phyloP scores from a whole-genome alignment of 2,329 filamentous ascomycete species.

The Claviceps fusiformis region DNA sequence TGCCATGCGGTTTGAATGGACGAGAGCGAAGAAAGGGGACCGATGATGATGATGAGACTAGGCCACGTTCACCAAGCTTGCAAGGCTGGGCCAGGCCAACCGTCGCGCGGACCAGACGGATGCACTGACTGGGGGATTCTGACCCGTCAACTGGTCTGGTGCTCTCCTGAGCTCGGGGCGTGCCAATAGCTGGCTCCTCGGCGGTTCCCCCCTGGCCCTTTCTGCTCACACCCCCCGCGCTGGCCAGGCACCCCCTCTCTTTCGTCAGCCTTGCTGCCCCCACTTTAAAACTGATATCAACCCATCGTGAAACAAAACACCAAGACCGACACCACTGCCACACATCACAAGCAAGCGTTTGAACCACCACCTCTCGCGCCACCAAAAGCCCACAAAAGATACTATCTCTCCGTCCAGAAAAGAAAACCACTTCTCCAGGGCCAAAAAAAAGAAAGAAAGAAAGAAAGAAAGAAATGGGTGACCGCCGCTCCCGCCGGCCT shows the following conservation, averaged over 20 bases:
- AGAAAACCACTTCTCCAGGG: not conserved
- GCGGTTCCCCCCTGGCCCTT: not conserved
- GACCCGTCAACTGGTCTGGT: too few relatives aligned
- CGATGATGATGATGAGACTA: not conserved
- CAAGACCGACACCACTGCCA: not conserved
- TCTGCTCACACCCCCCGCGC: not conserved
- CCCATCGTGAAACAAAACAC: not conserved
- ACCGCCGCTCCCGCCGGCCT: conserved; percentile 21
- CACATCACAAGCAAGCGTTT: not conserved
- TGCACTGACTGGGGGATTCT: too few relatives aligned
- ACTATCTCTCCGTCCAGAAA: not conserved
- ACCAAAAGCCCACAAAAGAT: not conserved
- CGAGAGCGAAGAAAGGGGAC: not conserved
- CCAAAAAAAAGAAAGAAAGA: not conserved
- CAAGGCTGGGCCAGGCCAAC: not conserved
- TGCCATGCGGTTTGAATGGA: not conserved
- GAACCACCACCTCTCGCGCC: not conserved
- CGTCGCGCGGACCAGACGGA: not conserved
- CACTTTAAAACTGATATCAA: not conserved
- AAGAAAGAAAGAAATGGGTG: conserved; percentile 16
- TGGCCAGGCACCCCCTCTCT: not conserved
- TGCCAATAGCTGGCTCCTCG: not conserved
- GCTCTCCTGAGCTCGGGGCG: not conserved
- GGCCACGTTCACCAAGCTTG: not conserved
- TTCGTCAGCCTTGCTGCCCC: not conserved